These are phyloP conservation scores for Manihot esculenta DNA, from an alignment of 441 rosid genomes.

Conservation along the genomic window DNA sequence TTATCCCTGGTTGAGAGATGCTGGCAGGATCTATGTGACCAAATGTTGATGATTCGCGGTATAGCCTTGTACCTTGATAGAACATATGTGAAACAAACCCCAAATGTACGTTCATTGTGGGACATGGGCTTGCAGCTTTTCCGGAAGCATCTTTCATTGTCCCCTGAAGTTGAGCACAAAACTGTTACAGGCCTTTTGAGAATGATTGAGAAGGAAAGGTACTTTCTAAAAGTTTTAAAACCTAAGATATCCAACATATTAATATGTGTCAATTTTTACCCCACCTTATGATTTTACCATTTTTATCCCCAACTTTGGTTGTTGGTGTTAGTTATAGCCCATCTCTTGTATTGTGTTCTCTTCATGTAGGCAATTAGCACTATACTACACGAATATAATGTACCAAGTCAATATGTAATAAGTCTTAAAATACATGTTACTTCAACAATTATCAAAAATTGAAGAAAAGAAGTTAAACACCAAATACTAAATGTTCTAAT, in stretches of 20 bases:
- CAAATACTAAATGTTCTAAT: background rate
- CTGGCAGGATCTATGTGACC: conserved; percentile 97
- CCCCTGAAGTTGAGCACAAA: conserved; percentile 92
- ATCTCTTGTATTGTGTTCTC: no score
- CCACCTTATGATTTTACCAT: no score
- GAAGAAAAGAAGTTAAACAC: background rate
- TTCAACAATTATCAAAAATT: background rate
- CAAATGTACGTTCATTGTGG: conserved; percentile 81
- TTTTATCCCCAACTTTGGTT: no score
- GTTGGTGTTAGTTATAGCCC: no score
- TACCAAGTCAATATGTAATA: background rate
- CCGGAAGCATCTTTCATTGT: conserved; percentile 74
- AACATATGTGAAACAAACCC: conserved; percentile 85
- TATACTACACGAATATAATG: no score
- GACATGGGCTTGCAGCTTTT: conserved; percentile 98
- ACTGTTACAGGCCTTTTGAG: conserved; percentile 90
- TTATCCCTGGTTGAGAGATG: conserved; percentile 89
- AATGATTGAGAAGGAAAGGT: conserved; percentile 97
- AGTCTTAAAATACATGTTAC: background rate
- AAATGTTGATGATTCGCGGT: conserved; percentile 92
- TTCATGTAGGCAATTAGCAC: no score
- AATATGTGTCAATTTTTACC: no score
- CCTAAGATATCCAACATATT: background rate
- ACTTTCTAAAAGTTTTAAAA: conserved; percentile 19
- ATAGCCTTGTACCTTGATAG: conserved; percentile 89